A percentile compares a stretch with the other conserved stretches of the same genome.
Evolutionary conservation across 2,329 filamentous ascomycete species (phyloP).

Genomic region (Neofusicoccum parvum): DNA sequence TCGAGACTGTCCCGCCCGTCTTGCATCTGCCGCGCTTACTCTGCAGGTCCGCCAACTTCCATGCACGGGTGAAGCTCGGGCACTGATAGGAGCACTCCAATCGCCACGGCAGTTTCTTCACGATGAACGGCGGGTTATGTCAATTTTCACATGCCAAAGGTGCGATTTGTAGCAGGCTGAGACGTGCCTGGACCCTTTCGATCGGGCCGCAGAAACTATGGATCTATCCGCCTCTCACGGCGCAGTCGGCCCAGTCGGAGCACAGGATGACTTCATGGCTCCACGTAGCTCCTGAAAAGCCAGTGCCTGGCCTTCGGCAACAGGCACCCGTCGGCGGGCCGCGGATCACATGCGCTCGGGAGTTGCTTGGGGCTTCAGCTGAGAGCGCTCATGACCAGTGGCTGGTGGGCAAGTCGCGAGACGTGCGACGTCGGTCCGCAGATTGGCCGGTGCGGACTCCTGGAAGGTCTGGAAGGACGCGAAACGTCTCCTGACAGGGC

Average conservation of each 20-base stretch:
- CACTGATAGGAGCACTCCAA: background rate
- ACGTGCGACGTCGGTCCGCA: slow-evolving; percentile 15
- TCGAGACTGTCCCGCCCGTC: background rate
- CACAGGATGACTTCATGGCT: background rate
- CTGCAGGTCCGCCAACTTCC: background rate
- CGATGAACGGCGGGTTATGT: background rate
- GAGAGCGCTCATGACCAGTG: background rate
- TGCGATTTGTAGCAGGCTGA: background rate
- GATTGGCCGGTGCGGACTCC: background rate
- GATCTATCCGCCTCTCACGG: slow-evolving; percentile 7
- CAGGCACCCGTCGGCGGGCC: background rate
- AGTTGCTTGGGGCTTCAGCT: background rate
- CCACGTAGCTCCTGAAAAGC: background rate
- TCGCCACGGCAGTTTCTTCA: background rate
- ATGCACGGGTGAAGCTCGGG: background rate
- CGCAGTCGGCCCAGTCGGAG: background rate
- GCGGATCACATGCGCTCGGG: background rate
- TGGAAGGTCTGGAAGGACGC: background rate
- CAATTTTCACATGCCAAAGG: slow-evolving; percentile 7
- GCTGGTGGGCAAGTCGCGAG: slow-evolving; percentile 5
- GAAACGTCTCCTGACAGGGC: slow-evolving; percentile 10
- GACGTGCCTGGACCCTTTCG: slow-evolving; percentile 1
- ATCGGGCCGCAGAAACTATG: slow-evolving; percentile 5
- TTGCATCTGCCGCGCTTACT: background rate
- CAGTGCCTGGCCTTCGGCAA: background rate